These are phyloP conservation scores for Exophiala spinifera DNA, from an alignment of 2,329 filamentous ascomycete genomes.

Conservation along the genomic window DNA sequence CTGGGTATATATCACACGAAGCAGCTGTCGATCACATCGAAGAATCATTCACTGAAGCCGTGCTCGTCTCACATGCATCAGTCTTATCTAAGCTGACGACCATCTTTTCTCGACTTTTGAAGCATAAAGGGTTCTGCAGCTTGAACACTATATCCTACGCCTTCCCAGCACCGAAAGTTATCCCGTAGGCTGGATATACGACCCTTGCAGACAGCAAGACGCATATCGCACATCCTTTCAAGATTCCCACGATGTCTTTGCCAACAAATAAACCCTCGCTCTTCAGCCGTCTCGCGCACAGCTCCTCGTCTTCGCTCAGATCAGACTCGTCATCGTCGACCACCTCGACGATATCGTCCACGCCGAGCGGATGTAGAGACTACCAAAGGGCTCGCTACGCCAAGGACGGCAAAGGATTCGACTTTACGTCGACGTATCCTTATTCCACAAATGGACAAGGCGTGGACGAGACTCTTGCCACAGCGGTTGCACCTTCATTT, in stretches of 20 bases:
- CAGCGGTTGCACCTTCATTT: background rate
- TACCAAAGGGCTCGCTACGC: slow-evolving; percentile 5
- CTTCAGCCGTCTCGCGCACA: slow-evolving; percentile 9
- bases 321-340: background rate
- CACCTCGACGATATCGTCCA: background rate
- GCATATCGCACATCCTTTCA: too few species aligned
- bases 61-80: too few species aligned
- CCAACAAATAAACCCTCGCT: slow-evolving; percentile 1
- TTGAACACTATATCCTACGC: too few species aligned
- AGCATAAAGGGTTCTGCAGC: too few species aligned
- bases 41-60: too few species aligned
- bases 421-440: slow-evolving; percentile 11
- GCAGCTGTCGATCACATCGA: too few species aligned
- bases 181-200: too few species aligned
- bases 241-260: slow-evolving; percentile 4
- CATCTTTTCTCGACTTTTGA: too few species aligned
- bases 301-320: background rate
- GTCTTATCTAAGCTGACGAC: too few species aligned
- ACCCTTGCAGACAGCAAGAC: too few species aligned
- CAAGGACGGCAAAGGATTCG: slow-evolving; percentile 15
- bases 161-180: too few species aligned
- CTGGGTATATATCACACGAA: too few species aligned
- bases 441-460: background rate
- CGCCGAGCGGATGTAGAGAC: background rate
- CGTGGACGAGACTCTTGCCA: background rate